Percentiles rank a stretch among this genome's conserved stretches.
These are phyloP conservation scores for Rhododendron kiyosumense DNA, from an alignment of 148 eudicot genomes.

Conservation along the genomic window DNA sequence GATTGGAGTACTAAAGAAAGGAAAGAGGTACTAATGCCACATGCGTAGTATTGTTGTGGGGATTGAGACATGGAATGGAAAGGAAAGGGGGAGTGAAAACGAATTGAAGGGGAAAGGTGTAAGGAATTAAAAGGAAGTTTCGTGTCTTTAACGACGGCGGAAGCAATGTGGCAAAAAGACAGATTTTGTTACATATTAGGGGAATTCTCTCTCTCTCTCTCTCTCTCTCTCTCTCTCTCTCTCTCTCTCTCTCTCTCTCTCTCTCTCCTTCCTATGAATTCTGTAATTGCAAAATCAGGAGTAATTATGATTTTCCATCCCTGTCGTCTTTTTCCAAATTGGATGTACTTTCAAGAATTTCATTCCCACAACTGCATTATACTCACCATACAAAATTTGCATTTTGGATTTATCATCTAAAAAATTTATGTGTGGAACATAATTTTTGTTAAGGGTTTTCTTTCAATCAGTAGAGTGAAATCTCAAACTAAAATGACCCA, in stretches of 20 bases:
- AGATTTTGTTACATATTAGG: neutral
- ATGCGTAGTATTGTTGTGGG: neutral
- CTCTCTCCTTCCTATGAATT: neutral
- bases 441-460: too few relatives aligned
- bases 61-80: neutral
- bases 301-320: neutral
- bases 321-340: neutral
- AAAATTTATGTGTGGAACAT: too few relatives aligned
- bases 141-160: neutral
- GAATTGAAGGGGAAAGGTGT: neutral
- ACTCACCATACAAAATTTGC: too few relatives aligned
- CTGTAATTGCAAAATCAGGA: neutral
- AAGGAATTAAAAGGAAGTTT: neutral
- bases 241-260: neutral
- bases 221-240: neutral
- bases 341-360: neutral
- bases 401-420: too few relatives aligned
- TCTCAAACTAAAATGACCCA: too few relatives aligned
- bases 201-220: neutral
- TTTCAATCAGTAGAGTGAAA: too few relatives aligned
- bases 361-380: too few relatives aligned
- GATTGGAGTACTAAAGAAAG: neutral
- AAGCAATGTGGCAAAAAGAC: neutral
- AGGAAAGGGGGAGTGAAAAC: neutral
- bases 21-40: neutral